Base-by-base conservation (phyloP, 345 rosid species). In the Aethionema arabicum region DNA sequence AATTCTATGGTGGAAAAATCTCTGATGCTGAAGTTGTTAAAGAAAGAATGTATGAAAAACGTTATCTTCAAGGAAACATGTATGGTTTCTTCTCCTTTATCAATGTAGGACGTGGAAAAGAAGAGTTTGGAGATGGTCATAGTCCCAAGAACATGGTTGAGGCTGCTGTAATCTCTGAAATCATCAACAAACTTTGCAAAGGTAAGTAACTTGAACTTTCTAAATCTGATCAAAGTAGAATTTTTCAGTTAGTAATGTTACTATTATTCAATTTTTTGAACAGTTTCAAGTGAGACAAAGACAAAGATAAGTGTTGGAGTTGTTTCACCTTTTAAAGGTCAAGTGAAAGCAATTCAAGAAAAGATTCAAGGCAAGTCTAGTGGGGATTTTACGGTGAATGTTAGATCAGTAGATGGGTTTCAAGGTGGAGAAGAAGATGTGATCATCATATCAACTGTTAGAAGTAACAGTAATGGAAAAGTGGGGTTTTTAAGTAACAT, bases 351-450 rank as follows among this genome's bases (percentile, higher is more conserved):
- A 59, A 73, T 80, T 4, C 63, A 78, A 58, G 66, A 73, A 44
- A 80, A 21, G 40, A 15, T 70, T 0, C 63, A 53, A 11, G 53
- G 54, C 7, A 50, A 35, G 42, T 30, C 67, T 5, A 11, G 12
- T 10, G 9, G 56, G 4, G 58, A 38, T 2, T 75, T 80, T 39
- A 36, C 61, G 8, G 58, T 75, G 44, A 75, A 30, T 9, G 72
- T 80, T 12, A 49, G 60, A 5, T 64, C 79, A 0, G 79, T 80
- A 4, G 83, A 80, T 55, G 81, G 81, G 7, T 74, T 80, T 53
- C 81, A 80, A 69, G 81, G 79, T 3, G 67, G 81, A 0, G 84
- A 76, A 31, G 77, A 76, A 35, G 81, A 79, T 16, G 37, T 74
- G 3, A 74, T 79, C 37, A 74, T 80, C 35, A 60, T 80, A 14